A percentile compares a stretch with the other conserved stretches of the same genome.
Evolutionary conservation across 1,139 yeast species (phyloP).

Genomic region (Magnusiomyces tetraspermus): DNA sequence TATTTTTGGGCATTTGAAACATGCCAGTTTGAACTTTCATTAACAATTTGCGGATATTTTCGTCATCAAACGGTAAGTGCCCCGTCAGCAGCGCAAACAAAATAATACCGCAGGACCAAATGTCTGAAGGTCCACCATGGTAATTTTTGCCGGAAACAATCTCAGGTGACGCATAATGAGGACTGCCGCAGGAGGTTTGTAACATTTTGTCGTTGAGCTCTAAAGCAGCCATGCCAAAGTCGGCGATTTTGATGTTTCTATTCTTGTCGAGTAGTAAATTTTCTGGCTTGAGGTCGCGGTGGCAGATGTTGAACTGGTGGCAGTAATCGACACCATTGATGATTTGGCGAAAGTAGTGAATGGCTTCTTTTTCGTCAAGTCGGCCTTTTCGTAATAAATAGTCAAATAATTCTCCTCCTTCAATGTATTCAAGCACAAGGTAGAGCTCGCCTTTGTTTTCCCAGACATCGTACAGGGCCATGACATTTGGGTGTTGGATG

Average conservation of each 20-base stretch:
- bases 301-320: constrained; percentile 82
- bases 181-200: constrained; percentile 96
- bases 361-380: constrained; percentile 81
- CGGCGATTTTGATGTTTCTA: constrained; percentile 90
- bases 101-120: constrained; percentile 98
- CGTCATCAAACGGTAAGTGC: constrained; percentile 94
- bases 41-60: constrained; percentile 74
- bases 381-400: constrained; percentile 81
- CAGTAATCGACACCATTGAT: constrained; percentile 87
- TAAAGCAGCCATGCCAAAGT: constrained; percentile 99
- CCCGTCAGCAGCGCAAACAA: constrained; percentile 90
- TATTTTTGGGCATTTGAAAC: constrained; percentile 70
- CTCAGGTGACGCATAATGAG: constrained; percentile 97
- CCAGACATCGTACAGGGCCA: constrained; percentile 98
- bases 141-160: constrained; percentile 89
- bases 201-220: constrained; percentile 71
- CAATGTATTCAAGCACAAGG: constrained; percentile 87
- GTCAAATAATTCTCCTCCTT: constrained; percentile 95
- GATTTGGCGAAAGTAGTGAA: constrained; percentile 83
- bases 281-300: constrained; percentile 93
- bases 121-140: constrained; percentile 95
- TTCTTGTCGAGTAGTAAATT: constrained; percentile 78
- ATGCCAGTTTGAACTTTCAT: constrained; percentile 87
- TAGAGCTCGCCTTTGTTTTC: constrained; percentile 90
- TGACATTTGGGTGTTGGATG: constrained; percentile 83